A percentile compares a stretch with the other conserved stretches of the same genome.
phyloP scores from a whole-genome alignment of 1,284 basidiomycete species.

The Laetiporus sulphureus region DNA sequence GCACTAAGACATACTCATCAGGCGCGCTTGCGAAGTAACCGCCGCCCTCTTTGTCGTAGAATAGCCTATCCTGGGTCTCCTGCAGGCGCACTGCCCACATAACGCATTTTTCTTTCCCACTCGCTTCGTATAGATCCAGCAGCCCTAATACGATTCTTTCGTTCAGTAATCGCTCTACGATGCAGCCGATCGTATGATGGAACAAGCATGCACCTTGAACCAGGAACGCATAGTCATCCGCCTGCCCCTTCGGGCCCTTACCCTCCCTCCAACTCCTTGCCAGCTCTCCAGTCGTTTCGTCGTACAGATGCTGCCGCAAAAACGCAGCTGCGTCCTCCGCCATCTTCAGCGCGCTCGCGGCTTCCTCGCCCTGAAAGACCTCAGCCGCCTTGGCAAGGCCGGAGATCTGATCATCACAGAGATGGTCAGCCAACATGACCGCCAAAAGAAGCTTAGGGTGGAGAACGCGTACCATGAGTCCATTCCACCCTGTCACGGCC shows the following conservation, averaged over 20 bases:
- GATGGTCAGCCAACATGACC: background rate
- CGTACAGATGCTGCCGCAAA: slow-evolving; percentile 14
- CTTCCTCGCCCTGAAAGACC: slow-evolving; percentile 9
- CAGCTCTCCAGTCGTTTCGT: slow-evolving; percentile 17
- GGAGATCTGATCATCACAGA: slow-evolving; percentile 19
- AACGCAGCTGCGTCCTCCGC: slow-evolving; percentile 20
- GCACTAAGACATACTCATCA: slow-evolving; percentile 32
- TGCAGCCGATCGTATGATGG: too few relatives aligned
- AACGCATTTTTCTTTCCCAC: slow-evolving; percentile 28
- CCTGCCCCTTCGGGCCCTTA: slow-evolving; percentile 20
- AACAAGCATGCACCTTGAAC: slow-evolving; percentile 22
- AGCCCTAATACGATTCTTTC: slow-evolving; percentile 11
- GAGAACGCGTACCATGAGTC: slow-evolving; percentile 31
- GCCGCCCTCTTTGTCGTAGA: slow-evolving; percentile 33
- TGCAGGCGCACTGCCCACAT: slow-evolving; percentile 32
- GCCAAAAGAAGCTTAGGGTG: background rate
- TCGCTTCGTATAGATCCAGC: slow-evolving; percentile 34
- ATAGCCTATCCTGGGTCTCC: slow-evolving; percentile 34
- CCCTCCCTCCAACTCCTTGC: slow-evolving; percentile 22
- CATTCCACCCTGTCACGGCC: slow-evolving; percentile 39
- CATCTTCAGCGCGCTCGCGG: slow-evolving; percentile 11
- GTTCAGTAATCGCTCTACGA: background rate
- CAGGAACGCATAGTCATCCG: slow-evolving; percentile 26
- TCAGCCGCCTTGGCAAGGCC: slow-evolving; percentile 20
- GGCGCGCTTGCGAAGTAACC: slow-evolving; percentile 36